phyloP scores from a whole-genome alignment of 2,329 filamentous ascomycete species.

The Fusarium sp. region DNA sequence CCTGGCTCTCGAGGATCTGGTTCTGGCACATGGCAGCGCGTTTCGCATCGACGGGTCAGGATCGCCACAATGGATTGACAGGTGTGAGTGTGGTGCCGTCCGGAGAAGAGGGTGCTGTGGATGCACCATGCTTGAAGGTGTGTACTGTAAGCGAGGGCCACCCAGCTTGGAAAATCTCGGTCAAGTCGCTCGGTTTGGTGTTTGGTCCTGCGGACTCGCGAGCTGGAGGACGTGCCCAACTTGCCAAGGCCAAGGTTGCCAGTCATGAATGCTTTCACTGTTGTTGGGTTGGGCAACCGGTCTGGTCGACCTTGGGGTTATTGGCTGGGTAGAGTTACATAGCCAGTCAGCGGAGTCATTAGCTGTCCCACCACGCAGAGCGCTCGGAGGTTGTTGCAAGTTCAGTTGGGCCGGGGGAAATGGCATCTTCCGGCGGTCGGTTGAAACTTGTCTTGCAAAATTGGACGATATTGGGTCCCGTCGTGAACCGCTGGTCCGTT shows the following conservation, averaged over 20 bases:
- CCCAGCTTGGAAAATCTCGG: not conserved
- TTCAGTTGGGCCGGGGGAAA: not conserved
- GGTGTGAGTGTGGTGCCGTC: slow-evolving; percentile 8
- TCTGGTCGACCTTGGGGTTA: slow-evolving; percentile 2
- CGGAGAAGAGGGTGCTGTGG: slow-evolving; percentile 6
- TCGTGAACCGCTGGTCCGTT: slow-evolving; percentile 1
- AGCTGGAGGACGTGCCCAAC: not conserved
- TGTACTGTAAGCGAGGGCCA: not conserved
- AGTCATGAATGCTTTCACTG: not conserved
- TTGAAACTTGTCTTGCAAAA: slow-evolving; percentile 14
- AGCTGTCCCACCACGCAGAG: slow-evolving; percentile 27
- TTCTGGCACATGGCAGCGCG: slow-evolving; percentile 38
- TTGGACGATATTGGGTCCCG: not conserved
- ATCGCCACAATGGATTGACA: slow-evolving; percentile 31
- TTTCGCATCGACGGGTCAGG: slow-evolving; percentile 26
- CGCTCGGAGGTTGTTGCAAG: slow-evolving; percentile 7
- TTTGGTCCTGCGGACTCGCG: not conserved
- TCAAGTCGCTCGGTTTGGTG: not conserved
- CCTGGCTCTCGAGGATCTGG: slow-evolving; percentile 35
- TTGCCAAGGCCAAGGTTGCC: not conserved
- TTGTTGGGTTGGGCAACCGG: not conserved
- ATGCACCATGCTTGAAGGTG: slow-evolving; percentile 1
- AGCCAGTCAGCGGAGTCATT: slow-evolving; percentile 31
- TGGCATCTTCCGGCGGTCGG: slow-evolving; percentile 19
- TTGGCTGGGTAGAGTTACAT: slow-evolving; percentile 22